Percentiles rank a stretch among this genome's conserved stretches.
These are phyloP conservation scores for Cardiospermum halicacabum DNA, from an alignment of 345 rosid genomes.

Conservation along the genomic window DNA sequence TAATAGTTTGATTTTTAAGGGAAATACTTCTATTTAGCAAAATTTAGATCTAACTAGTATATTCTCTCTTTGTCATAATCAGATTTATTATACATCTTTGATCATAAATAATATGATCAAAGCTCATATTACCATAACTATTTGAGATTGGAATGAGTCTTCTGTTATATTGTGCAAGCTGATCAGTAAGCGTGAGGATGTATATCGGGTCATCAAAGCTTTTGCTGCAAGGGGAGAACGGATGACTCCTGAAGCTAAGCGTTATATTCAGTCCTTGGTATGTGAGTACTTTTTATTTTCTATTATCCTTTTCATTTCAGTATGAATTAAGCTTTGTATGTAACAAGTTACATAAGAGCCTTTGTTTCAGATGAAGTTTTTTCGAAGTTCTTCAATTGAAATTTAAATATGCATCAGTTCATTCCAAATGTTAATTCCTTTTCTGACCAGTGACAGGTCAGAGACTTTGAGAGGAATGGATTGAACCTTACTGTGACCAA, in stretches of 20 bases:
- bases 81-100: background rate
- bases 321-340: background rate
- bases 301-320: background rate
- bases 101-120: background rate
- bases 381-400: background rate
- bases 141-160: conserved; percentile 21
- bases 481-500: conserved; percentile 73
- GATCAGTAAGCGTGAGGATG: conserved; percentile 79
- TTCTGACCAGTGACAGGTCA: conserved; percentile 87
- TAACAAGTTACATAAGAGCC: too few species aligned
- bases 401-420: conserved; percentile 11
- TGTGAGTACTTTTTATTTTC: conserved; percentile 34
- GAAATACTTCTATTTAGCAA: background rate
- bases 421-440: conserved; percentile 34
- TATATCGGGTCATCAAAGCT: conserved; percentile 63
- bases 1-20: background rate
- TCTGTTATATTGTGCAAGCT: conserved; percentile 33
- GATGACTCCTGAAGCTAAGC: conserved; percentile 49
- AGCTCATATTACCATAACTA: background rate
- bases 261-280: conserved; percentile 71
- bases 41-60: background rate
- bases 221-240: conserved; percentile 60
- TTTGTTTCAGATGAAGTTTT: too few species aligned
- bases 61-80: background rate
- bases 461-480: conserved; percentile 87